A percentile compares a stretch with the other conserved stretches of the same genome.
phyloP scores from a whole-genome alignment of 73 alveolate species.

The Symbiodinium pilosum region DNA sequence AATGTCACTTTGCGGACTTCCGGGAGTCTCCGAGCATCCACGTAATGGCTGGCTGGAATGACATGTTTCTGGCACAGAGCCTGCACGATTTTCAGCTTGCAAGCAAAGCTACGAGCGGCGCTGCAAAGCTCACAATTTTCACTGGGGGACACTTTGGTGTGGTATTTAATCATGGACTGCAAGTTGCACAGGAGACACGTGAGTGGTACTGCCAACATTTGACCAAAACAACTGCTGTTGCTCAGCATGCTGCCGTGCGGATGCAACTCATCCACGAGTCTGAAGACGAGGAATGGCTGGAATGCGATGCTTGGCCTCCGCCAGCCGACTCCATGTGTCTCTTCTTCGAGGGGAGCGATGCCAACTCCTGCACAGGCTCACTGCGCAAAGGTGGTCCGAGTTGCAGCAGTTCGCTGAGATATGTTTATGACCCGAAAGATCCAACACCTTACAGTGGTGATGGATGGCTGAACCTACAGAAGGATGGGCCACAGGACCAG shows the following conservation, averaged over 20 bases:
- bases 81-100: slow-evolving; percentile 29
- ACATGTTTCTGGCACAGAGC: slow-evolving; percentile 70
- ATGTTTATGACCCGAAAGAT: slow-evolving; percentile 57
- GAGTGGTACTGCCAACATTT: slow-evolving; percentile 56
- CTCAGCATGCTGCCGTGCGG: slow-evolving; percentile 26
- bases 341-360: not conserved
- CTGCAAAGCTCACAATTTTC: slow-evolving; percentile 37
- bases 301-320: slow-evolving; percentile 72
- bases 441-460: slow-evolving; percentile 84
- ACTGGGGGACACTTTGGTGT: slow-evolving; percentile 87
- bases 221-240: not conserved
- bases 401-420: not conserved
- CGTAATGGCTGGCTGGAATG: slow-evolving; percentile 90
- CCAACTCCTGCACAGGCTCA: not conserved
- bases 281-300: slow-evolving; percentile 23
- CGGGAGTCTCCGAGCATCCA: slow-evolving; percentile 46
- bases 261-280: slow-evolving; percentile 48
- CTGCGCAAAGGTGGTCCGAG: not conserved
- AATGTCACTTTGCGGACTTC: slow-evolving; percentile 42
- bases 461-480: slow-evolving; percentile 84
- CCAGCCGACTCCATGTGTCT: not conserved
- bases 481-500: slow-evolving; percentile 84
- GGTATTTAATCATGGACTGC: slow-evolving; percentile 32
- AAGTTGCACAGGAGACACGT: slow-evolving; percentile 61
- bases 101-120: not conserved